Conservation (phyloP, 2,329 filamentous ascomycete genomes). For the Aspergillus alliaceus region DNA sequence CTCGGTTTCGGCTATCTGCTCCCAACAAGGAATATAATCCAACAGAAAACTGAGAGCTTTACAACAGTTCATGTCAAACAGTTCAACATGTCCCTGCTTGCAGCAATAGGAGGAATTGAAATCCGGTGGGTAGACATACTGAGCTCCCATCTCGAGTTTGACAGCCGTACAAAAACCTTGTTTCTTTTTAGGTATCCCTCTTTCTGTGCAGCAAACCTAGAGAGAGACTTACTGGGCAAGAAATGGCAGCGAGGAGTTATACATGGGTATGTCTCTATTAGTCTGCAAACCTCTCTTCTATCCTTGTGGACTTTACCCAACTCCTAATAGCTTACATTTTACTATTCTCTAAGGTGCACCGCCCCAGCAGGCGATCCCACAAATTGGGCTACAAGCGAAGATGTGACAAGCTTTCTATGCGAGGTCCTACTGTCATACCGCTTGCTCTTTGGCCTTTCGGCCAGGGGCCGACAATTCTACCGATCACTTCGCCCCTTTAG, state of each 20-base stretch:
- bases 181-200: slow-evolving; percentile 10
- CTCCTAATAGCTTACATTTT: background rate
- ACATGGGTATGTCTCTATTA: background rate
- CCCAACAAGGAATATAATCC: slow-evolving; percentile 5
- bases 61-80: background rate
- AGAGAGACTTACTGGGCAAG: background rate
- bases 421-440: slow-evolving; percentile 9
- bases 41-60: slow-evolving; percentile 1
- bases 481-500: slow-evolving; percentile 1
- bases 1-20: slow-evolving; percentile 11
- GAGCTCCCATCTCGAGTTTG: slow-evolving; percentile 9
- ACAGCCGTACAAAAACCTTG: slow-evolving; percentile 1
- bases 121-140: slow-evolving; percentile 11
- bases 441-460: slow-evolving; percentile 8
- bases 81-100: slow-evolving; percentile 8
- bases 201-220: background rate
- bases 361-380: background rate
- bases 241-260: background rate
- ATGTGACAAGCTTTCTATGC: slow-evolving; percentile 3
- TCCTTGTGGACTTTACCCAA: too few species aligned
- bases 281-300: too few species aligned
- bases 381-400: slow-evolving; percentile 9
- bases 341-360: background rate
- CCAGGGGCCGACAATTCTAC: slow-evolving; percentile 1
- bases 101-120: background rate